Base-by-base conservation (phyloP, 106 monocot species). In the Vanilla planifolia region DNA sequence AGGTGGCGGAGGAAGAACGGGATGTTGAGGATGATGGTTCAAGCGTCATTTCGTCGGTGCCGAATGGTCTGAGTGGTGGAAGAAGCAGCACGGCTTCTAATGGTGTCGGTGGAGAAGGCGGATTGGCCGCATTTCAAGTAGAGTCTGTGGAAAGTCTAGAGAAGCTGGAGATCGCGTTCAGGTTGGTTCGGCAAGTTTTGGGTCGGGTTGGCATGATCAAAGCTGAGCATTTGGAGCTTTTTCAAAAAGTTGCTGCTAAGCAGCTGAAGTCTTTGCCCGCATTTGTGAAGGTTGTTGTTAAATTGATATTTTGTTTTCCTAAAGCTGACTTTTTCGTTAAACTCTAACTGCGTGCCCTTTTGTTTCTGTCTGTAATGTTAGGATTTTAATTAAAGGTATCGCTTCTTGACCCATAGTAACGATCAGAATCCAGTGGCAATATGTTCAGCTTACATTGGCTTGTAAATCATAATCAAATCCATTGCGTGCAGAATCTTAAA, bases 121-220 rank as follows among this genome's bases (percentile, higher is more conserved):
- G 59, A 7, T 16, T 34, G 28, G 33, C 47, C 3, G 62, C 44
- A 22, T 85, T 88, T 44, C 79, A 91, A 58, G 84, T 84, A 30
- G 98, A 98, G 75, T 55, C 74, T 2, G 56, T 88, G 11, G 84
- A 87, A 28, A 66, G 59, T 17, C 66, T 98, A 74, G 87, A 92
- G 58, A 88, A 61, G 73, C 77, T 77, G 72, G 92, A 84, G 65
- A 85, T 80, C 27, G 87, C 79, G 1, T 92, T 92, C 56, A 82
- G 86, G 63, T 53, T 98, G 72, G 75, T 98, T 4, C 61, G 44
- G 19, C 76, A 91, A 34, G 26, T 85, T 29, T n/a, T 88, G 9
- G 79, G 74, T 42, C 67, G 64, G 33, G 46, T 39, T 43, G 87
- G 76, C 3, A 48, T 16, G 42, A 67, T 74, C 5, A 67, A 74